These are phyloP conservation scores for Panellus pusillus DNA, from an alignment of 768 basidiomycete genomes.

Conservation along the genomic window DNA sequence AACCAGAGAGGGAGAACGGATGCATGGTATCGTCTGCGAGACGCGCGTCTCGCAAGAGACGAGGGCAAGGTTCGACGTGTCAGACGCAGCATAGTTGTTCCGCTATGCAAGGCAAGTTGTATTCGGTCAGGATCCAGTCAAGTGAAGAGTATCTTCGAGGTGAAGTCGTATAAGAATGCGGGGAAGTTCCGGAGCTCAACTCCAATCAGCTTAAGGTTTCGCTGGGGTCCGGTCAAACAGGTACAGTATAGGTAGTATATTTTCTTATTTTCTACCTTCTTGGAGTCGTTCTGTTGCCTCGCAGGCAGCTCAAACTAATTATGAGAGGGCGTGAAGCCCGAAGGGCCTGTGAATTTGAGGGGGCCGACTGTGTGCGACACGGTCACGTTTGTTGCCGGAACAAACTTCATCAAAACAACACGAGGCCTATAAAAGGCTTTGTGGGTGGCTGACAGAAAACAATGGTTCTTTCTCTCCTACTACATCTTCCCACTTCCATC, in stretches of 20 bases:
- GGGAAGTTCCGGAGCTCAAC: constrained; percentile 8
- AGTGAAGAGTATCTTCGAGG: neutral
- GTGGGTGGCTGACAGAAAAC: too few species aligned
- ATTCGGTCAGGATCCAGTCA: neutral
- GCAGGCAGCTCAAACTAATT: too few species aligned
- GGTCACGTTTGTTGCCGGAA: too few species aligned
- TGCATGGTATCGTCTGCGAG: constrained; percentile 58
- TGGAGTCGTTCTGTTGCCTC: too few species aligned
- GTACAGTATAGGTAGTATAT: too few species aligned
- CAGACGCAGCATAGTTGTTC: neutral
- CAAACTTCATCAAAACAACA: too few species aligned
- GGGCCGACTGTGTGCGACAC: neutral
- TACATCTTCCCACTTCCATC: too few species aligned
- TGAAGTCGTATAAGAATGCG: neutral
- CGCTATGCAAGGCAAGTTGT: neutral
- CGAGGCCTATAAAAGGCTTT: too few species aligned
- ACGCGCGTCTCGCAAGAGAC: neutral
- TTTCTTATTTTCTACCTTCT: too few species aligned
- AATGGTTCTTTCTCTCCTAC: too few species aligned
- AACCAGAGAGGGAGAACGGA: constrained; percentile 72
- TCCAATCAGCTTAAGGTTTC: constrained; percentile 6
- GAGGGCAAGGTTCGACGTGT: neutral
- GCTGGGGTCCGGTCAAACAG: neutral
- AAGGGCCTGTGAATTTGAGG: neutral
- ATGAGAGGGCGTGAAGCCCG: too few species aligned